Conservation (phyloP, 495 filamentous ascomycete genomes). For the Paragyromitra xinjiangensis region DNA sequence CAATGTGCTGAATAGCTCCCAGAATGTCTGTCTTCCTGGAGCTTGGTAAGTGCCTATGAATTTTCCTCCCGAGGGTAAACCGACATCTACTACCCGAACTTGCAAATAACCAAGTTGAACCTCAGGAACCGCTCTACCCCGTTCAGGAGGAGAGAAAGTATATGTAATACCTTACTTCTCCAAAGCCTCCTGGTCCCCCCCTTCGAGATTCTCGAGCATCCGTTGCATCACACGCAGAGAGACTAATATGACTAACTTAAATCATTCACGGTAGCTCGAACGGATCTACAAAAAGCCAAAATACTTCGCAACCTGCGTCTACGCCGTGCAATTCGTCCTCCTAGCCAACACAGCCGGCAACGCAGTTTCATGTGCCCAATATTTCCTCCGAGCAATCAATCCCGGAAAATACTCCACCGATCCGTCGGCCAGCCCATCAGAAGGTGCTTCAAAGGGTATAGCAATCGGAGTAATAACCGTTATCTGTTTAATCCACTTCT, state of each 20-base stretch:
- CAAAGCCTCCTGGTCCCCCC: background rate
- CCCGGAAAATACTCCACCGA: background rate
- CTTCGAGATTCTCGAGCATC: background rate
- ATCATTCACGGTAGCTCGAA: conserved; percentile 58
- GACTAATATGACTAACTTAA: conserved; percentile 5
- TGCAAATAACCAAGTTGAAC: background rate
- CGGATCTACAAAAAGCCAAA: conserved; percentile 60
- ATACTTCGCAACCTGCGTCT: conserved; percentile 62
- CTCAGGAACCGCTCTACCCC: conserved; percentile 57
- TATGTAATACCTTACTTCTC: conserved; percentile 59
- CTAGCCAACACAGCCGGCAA: conserved; percentile 65
- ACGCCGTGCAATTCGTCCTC: conserved; percentile 62
- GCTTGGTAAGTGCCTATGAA: conserved; percentile 27
- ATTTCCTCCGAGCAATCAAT: conserved; percentile 58
- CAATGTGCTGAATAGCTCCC: background rate
- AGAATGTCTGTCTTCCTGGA: conserved; percentile 44
- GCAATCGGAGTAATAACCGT: conserved; percentile 61
- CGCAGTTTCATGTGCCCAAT: conserved; percentile 60
- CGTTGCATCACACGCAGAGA: background rate
- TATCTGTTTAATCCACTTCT: conserved; percentile 62
- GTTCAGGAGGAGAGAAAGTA: conserved; percentile 65
- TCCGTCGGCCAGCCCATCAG: conserved; percentile 13
- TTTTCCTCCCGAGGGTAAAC: background rate
- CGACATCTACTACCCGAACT: background rate
- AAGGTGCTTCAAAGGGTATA: conserved; percentile 55